Percentiles rank a stretch among this genome's conserved stretches.
These are phyloP conservation scores for Pythium dissimile DNA, from an alignment of 352 stramenopile genomes.

Conservation along the genomic window DNA sequence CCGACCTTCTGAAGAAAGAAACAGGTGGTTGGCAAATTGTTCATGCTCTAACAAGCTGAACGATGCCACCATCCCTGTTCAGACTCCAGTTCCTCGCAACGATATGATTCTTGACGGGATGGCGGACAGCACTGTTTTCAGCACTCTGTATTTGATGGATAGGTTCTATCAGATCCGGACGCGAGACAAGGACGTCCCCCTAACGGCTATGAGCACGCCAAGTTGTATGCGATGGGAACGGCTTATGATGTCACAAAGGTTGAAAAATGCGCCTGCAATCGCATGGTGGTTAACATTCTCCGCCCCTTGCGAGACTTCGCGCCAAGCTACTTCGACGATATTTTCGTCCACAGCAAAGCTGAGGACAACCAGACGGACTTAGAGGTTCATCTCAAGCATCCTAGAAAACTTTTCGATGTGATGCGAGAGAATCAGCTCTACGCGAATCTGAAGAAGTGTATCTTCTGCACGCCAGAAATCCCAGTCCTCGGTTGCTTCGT, in stretches of 20 bases:
- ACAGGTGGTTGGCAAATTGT: conserved; percentile 1
- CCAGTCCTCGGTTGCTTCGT: conserved; percentile 25
- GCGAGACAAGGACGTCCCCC: background rate
- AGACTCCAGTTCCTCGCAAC: conserved; percentile 3
- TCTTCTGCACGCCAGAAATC: conserved; percentile 21
- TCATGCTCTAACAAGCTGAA: conserved; percentile 1
- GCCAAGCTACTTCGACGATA: conserved; percentile 30
- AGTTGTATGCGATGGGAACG: conserved; percentile 24
- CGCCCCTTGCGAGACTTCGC: conserved; percentile 12
- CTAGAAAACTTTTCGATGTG: conserved; percentile 22
- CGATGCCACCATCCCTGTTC: background rate
- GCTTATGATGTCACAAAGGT: conserved; percentile 20
- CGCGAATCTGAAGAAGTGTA: conserved; percentile 24
- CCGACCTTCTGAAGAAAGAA: conserved; percentile 1
- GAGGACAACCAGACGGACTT: background rate
- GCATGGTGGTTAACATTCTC: conserved; percentile 23
- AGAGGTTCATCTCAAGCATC: conserved; percentile 12
- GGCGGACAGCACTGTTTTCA: background rate
- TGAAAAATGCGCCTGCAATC: conserved; percentile 30
- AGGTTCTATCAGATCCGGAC: conserved; percentile 4
- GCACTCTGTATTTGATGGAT: background rate
- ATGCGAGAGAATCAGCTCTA: conserved; percentile 2
- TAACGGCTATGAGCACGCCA: conserved; percentile 10
- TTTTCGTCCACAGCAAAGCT: conserved; percentile 20
- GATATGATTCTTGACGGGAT: background rate